Evolutionary conservation across 1,284 basidiomycete genomes (phyloP).

Genomic region (Cerrena zonata): DNA sequence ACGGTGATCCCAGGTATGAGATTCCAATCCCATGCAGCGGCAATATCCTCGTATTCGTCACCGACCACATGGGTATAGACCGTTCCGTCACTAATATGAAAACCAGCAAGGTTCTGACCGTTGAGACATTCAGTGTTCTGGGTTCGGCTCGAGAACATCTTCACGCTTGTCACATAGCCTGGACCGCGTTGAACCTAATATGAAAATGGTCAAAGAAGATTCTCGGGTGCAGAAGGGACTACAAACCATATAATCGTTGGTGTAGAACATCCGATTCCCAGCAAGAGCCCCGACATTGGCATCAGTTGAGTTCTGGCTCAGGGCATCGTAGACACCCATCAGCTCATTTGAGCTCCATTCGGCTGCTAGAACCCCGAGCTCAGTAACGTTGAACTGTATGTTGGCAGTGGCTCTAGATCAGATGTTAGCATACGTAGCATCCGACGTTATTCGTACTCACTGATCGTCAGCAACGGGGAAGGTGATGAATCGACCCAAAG

Average conservation of each 20-base stretch:
- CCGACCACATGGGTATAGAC: slow-evolving; percentile 59
- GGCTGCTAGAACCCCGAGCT: slow-evolving; percentile 45
- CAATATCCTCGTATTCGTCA: slow-evolving; percentile 64
- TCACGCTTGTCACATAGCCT: slow-evolving; percentile 54
- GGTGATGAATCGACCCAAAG: slow-evolving; percentile 55
- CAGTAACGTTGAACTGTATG: slow-evolving; percentile 52
- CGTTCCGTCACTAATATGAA: slow-evolving; percentile 62
- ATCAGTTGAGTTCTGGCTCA: slow-evolving; percentile 33
- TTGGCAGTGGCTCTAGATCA: slow-evolving; percentile 44
- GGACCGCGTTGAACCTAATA: slow-evolving; percentile 54
- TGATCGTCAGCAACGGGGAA: slow-evolving; percentile 56
- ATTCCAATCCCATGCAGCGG: slow-evolving; percentile 69
- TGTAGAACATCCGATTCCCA: slow-evolving; percentile 64
- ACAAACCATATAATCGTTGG: slow-evolving; percentile 62
- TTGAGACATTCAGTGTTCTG: slow-evolving; percentile 63
- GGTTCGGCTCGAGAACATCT: slow-evolving; percentile 61
- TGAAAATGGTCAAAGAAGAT: not conserved
- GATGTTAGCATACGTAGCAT: not conserved
- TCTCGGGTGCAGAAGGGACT: not conserved
- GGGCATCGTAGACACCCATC: slow-evolving; percentile 33
- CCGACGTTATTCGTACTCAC: slow-evolving; percentile 31
- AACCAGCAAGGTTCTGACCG: slow-evolving; percentile 57
- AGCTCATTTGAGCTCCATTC: slow-evolving; percentile 45
- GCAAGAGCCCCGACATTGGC: slow-evolving; percentile 53
- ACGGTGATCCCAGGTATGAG: slow-evolving; percentile 63